phyloP scores from a whole-genome alignment of 176 grass and related monocot species.

The Zizania latifolia region DNA sequence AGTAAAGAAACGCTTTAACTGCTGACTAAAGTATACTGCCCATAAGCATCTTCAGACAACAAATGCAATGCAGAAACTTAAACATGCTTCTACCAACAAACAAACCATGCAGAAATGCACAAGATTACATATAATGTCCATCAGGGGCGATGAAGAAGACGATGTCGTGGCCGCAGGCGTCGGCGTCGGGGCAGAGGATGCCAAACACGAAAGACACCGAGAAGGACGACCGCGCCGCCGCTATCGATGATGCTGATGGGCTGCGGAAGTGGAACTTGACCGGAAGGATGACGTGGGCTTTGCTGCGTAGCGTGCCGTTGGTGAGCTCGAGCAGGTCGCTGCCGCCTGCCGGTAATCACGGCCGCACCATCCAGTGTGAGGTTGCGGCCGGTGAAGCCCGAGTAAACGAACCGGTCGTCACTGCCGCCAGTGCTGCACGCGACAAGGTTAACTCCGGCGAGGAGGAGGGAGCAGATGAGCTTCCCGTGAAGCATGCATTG shows the following conservation, averaged over 20 bases:
- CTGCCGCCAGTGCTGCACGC: not conserved
- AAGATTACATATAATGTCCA: too few relatives aligned
- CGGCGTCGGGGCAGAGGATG: not conserved
- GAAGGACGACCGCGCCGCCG: conserved; percentile 6
- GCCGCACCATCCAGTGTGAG: not conserved
- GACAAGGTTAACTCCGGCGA: not conserved
- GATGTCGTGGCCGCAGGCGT: not conserved
- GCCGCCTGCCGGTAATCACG: not conserved
- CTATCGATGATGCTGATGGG: not conserved
- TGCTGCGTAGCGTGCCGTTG: conserved; percentile 15
- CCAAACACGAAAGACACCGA: conserved; percentile 14
- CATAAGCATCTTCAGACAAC: too few relatives aligned
- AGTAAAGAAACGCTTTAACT: too few relatives aligned
- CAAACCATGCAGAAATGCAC: too few relatives aligned
- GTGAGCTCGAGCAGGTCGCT: conserved; percentile 8
- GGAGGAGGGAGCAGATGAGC: conserved; percentile 14
- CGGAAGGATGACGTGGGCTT: conserved; percentile 5
- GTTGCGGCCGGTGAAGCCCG: not conserved
- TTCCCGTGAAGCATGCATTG: not conserved
- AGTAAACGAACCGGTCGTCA: conserved; percentile 11
- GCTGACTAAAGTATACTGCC: too few relatives aligned
- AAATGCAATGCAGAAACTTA: too few relatives aligned
- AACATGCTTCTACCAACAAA: too few relatives aligned
- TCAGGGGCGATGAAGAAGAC: not conserved
- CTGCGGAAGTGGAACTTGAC: not conserved